A percentile compares a stretch with the other conserved stretches of the same genome.
These are phyloP conservation scores for Mycocentrospora acerina DNA, from an alignment of 2,329 filamentous ascomycete species.

Conservation along the genomic window DNA sequence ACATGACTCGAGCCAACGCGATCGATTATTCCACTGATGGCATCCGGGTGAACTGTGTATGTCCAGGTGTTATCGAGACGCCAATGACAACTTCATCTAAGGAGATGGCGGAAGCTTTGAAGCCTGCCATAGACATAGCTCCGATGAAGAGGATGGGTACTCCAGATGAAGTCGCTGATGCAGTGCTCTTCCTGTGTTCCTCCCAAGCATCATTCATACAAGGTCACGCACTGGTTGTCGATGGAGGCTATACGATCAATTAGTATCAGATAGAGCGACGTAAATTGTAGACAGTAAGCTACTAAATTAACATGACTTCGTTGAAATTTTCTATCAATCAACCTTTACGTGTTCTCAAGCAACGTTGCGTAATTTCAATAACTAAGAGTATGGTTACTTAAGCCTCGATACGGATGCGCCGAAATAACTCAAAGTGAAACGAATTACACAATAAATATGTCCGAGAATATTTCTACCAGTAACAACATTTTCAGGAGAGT, in stretches of 20 bases:
- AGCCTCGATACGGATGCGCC: too few relatives aligned
- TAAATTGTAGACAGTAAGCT: too few relatives aligned
- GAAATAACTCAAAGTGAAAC: too few relatives aligned
- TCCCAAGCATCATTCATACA: conserved; percentile 57
- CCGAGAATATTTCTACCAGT: too few relatives aligned
- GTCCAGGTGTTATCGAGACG: conserved; percentile 53
- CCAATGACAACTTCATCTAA: conserved; percentile 34
- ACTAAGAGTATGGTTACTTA: too few relatives aligned
- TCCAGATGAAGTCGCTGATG: conserved; percentile 57
- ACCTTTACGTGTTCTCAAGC: too few relatives aligned
- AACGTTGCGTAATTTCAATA: too few relatives aligned
- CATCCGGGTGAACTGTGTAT: conserved; percentile 63
- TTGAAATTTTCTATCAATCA: too few relatives aligned
- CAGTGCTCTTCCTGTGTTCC: conserved; percentile 55
- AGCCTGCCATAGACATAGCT: conserved; percentile 46
- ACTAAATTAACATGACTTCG: too few relatives aligned
- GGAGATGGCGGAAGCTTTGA: conserved; percentile 34
- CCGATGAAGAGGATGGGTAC: conserved; percentile 52
- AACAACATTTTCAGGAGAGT: too few relatives aligned
- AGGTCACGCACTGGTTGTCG: conserved; percentile 51
- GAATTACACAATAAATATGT: too few relatives aligned
- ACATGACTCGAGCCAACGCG: conserved; percentile 58
- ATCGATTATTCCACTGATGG: conserved; percentile 54
- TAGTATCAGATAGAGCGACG: too few relatives aligned
- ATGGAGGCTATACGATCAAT: conserved; percentile 44